Percentiles rank a stretch among this genome's conserved stretches.
Conservation (phyloP, 192 early-diverging fungal genomes). For the Obelidium mucronatum region DNA sequence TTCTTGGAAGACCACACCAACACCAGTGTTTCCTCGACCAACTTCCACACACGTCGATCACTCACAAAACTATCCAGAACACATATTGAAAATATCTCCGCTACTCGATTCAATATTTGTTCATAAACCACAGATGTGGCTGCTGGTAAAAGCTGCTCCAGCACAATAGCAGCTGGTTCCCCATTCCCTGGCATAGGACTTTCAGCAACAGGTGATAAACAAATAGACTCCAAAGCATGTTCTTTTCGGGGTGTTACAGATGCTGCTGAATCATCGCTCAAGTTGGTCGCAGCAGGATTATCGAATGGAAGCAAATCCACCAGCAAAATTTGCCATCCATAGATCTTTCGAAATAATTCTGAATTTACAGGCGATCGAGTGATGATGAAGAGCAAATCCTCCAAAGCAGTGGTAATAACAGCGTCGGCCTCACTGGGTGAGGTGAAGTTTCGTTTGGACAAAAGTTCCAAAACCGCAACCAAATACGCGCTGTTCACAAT, state of each 20-base stretch:
- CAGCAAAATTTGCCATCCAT: conserved; percentile 43
- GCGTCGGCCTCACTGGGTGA: not conserved
- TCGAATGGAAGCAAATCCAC: conserved; percentile 17
- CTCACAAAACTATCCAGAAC: conserved; percentile 47
- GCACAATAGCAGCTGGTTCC: not conserved
- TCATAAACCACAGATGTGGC: not conserved
- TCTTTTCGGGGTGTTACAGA: not conserved
- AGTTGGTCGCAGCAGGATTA: not conserved
- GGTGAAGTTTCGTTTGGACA: not conserved
- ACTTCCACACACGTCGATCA: conserved; percentile 48
- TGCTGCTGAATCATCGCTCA: not conserved
- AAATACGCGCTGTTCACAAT: conserved; percentile 38
- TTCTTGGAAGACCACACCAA: conserved; percentile 33
- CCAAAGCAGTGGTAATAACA: not conserved
- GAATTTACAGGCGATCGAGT: conserved; percentile 33
- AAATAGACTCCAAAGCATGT: not conserved
- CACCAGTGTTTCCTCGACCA: conserved; percentile 45
- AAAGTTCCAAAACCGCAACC: conserved; percentile 25
- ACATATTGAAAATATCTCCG: conserved; percentile 34
- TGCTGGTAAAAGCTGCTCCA: not conserved
- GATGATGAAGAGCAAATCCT: conserved; percentile 25
- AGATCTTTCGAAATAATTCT: conserved; percentile 35
- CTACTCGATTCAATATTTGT: conserved; percentile 22
- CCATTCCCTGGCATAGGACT: too few species aligned
- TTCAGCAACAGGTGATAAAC: conserved; percentile 23